phyloP scores from a whole-genome alignment of 2,329 filamentous ascomycete genomes.

The Colletotrichum tofieldiae region DNA sequence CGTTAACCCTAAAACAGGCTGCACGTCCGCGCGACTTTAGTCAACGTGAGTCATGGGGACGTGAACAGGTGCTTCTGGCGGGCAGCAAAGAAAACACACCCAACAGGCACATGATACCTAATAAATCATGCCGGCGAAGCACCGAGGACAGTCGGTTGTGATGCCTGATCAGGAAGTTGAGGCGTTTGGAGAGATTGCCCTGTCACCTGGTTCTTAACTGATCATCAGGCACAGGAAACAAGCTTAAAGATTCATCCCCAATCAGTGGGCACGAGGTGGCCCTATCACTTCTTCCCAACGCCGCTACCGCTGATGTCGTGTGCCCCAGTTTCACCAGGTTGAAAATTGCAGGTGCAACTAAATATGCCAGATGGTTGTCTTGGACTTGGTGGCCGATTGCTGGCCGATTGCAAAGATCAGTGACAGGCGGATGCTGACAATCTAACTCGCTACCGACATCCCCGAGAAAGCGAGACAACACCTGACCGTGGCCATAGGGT shows the following conservation, averaged over 20 bases:
- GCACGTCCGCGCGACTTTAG: neutral
- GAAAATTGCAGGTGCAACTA: neutral
- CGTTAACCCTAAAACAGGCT: neutral
- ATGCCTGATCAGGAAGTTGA: neutral
- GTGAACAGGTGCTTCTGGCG: too few species aligned
- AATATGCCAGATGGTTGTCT: neutral
- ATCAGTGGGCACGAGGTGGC: neutral
- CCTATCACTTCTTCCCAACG: neutral
- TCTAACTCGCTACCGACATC: neutral
- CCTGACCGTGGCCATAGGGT: neutral
- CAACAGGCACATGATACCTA: neutral
- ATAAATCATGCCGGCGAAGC: slow-evolving; percentile 5
- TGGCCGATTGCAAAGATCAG: too few species aligned
- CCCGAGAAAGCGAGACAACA: slow-evolving; percentile 1
- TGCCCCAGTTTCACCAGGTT: neutral
- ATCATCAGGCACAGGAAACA: slow-evolving; percentile 31
- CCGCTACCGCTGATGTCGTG: neutral
- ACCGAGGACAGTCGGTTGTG: slow-evolving; percentile 3
- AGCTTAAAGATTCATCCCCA: slow-evolving; percentile 17
- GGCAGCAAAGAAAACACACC: neutral
- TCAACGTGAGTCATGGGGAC: too few species aligned
- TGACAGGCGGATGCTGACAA: neutral
- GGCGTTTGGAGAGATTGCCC: neutral
- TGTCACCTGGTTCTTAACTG: neutral
- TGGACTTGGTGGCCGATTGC: neutral